Evolutionary conservation across 140 eudicot species (phyloP).

Genomic region (Ambrosia hybrid): DNA sequence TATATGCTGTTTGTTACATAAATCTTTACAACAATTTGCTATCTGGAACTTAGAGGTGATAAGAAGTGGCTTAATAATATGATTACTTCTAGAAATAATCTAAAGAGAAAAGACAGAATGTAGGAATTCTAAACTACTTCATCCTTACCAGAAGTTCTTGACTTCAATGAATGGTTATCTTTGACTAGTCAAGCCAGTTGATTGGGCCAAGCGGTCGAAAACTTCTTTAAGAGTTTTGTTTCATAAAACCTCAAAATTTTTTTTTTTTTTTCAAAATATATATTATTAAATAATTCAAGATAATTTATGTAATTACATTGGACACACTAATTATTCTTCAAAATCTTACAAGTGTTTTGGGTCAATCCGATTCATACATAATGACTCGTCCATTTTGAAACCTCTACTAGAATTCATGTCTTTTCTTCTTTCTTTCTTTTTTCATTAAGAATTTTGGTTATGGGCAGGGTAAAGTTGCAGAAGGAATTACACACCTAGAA

Average conservation of each 20-base stretch:
- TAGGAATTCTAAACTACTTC: background rate
- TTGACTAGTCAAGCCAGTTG: background rate
- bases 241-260: background rate
- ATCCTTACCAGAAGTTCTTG: background rate
- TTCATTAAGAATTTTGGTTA: constrained; percentile 11
- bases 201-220: background rate
- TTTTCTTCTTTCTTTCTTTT: background rate
- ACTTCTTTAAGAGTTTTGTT: background rate
- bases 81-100: constrained; percentile 11
- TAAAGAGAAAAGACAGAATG: background rate
- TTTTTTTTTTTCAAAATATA: too few relatives aligned
- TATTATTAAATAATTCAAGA: too few relatives aligned
- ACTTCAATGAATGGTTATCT: background rate
- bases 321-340: too few relatives aligned
- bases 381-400: background rate
- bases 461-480: constrained; percentile 67
- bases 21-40: background rate
- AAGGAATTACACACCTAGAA: constrained; percentile 74
- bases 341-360: background rate
- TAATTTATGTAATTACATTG: too few relatives aligned
- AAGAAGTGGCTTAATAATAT: constrained; percentile 17
- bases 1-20: background rate
- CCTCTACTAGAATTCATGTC: too few relatives aligned
- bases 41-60: background rate
- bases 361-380: background rate